Base-by-base conservation (phyloP, 2,329 filamentous ascomycete genomes). In the Xylariomycetidae sp. region DNA sequence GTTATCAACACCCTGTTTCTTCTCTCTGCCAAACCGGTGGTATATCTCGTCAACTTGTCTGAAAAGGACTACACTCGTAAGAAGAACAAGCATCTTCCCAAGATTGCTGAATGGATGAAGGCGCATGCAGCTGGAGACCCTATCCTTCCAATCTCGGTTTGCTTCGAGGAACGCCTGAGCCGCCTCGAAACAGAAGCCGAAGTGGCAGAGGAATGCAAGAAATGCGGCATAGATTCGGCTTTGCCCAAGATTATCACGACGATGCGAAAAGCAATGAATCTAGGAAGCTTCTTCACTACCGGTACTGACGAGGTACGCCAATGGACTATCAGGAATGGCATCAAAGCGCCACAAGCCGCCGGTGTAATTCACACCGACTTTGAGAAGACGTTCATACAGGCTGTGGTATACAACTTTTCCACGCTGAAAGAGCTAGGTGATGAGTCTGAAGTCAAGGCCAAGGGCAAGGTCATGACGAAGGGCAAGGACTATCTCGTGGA, bases 381-480 rank as follows among this genome's bases (percentile, higher is more conserved):
- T 49, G 92, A 98, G 66, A 98, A 98, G 81, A 98, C 94, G 0
- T 98, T 98, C 61, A 98, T 98, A 53, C 94, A 98, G 68, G 85
- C 75, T 44, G 76, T 98, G 45, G 88, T 96, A 18, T 97, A 94
- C 70, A 97, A 95, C 70, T 98, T 80, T 66, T 71, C 60, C 16
- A 67, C 74, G 3, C 69, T 98, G 34, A 88, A 83, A 67, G 92
- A 97, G 65, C 70, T 85, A 30, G 90, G 90, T 33, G 88, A 94
- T 46, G 92, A 98, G 70, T 71, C 80, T 16, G 78, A 85, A 48
- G 85, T 96, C 48, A 94, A 89, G 73, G 78, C 90, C 16, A 90
- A 90, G 64, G 92, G 92, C 54, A 98, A 98, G 73, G 64, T 98
- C 48, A 86, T 95, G 82, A 97, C 90, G 38, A 98, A 98, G 75